Evolutionary conservation across 805 yeast genomes (phyloP), one percentile per base, ranked within the genome.

Genomic region (Candida sanyiensis): DNA sequence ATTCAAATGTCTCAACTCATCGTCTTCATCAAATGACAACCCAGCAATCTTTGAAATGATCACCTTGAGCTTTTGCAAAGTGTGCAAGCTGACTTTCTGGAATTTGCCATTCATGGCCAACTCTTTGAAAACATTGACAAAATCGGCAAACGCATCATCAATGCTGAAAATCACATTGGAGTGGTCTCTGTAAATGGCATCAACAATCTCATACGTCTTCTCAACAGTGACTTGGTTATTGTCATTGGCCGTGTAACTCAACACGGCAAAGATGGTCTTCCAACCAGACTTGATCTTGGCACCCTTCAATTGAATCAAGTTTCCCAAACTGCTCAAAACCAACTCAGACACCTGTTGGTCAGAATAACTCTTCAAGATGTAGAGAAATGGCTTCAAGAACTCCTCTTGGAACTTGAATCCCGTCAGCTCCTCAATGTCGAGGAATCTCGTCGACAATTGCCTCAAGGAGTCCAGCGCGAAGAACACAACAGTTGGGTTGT

Each of bases 321-420:
- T 90, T 47, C 80, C 77, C 50, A 90, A 73, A 62, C 96, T 89
- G 49, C 89, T 96, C 42, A 93, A 67, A 7, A 86, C 88, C 88
- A 90, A 79, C 40, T 84, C 93, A 55, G 83, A 84, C 20, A 88
- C 90, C 38, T 80, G 83, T 8, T 71, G 58, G 22, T 81, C 77
- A 11, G 70, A 69, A 45, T 85, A 83, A 56, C 86, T 75, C 38
- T 67, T 61, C 50, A 93, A 70, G 17, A 88, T 80, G 56, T 80
- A 80, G 48, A 83, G 86, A 61, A 89, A 93, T 2, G 98, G 98
- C 54, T 80, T 77, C 57, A 93, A 71, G 54, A 93, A 94, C 56
- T 90, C 97, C 51, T 83, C 82, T 60, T 93, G 98, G 66, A 93
- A 93, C 59, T 84, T 88, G 70, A 93, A 93, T 54, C 95, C 96